Conservation (phyloP, 2,329 filamentous ascomycete genomes). For the Xylariaceae sp. region DNA sequence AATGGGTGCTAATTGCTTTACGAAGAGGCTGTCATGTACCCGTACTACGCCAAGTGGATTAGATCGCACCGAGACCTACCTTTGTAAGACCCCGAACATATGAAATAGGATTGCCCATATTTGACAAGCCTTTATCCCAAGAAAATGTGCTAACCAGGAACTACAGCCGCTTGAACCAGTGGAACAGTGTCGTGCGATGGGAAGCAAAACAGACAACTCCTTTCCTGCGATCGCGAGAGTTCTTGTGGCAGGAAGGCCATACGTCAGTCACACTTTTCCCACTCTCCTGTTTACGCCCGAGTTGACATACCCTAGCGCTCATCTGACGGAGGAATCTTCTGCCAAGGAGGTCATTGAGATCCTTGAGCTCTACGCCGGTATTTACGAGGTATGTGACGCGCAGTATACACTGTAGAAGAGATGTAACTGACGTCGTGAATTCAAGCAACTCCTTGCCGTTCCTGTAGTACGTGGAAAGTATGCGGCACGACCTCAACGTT, state of each 20-base stretch:
- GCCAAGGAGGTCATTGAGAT: slow-evolving; percentile 87
- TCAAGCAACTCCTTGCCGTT: slow-evolving; percentile 78
- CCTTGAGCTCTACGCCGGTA: slow-evolving; percentile 82
- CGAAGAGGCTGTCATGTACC: slow-evolving; percentile 43
- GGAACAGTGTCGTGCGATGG: slow-evolving; percentile 92
- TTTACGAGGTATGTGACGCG: slow-evolving; percentile 62
- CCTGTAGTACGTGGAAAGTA: slow-evolving; percentile 78
- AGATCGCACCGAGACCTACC: slow-evolving; percentile 92
- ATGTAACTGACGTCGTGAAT: not conserved
- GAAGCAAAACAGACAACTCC: slow-evolving; percentile 90
- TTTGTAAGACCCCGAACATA: slow-evolving; percentile 5
- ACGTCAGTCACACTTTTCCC: slow-evolving; percentile 29
- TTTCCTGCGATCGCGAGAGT: slow-evolving; percentile 89
- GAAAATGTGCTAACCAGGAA: not conserved
- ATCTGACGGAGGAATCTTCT: slow-evolving; percentile 77
- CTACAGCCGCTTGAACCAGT: slow-evolving; percentile 74
- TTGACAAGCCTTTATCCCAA: no score
- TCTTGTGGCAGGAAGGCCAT: slow-evolving; percentile 97
- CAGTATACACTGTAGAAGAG: not conserved
- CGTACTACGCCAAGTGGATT: slow-evolving; percentile 49
- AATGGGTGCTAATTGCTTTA: not conserved
- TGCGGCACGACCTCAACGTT: slow-evolving; percentile 1
- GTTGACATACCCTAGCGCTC: slow-evolving; percentile 70
- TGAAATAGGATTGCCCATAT: no score
- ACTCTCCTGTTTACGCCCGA: not conserved